Evolutionary conservation across 139 green algal species (phyloP).

Genomic region (Chlorella sp.): DNA sequence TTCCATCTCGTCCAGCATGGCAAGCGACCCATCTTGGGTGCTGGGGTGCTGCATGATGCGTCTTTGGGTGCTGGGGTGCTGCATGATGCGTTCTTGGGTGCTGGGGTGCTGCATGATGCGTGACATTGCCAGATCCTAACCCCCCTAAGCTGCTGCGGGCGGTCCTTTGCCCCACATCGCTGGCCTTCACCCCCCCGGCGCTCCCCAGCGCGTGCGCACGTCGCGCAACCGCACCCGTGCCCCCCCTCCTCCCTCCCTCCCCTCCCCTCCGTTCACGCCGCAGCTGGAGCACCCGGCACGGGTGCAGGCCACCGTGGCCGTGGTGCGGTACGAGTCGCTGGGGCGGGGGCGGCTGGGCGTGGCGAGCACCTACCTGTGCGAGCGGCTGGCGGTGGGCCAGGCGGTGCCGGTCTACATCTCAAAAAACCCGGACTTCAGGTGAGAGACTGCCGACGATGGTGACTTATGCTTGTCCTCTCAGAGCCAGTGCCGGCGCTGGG

Average conservation of each 20-base stretch:
- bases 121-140: no score
- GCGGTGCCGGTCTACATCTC: conserved; percentile 75
- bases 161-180: conserved; percentile 37
- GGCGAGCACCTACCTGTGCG: conserved; percentile 68
- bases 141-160: no score
- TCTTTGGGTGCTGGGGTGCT: no score
- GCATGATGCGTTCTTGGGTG: no score
- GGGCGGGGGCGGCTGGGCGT: conserved; percentile 67
- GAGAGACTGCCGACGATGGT: background rate
- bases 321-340: conserved; percentile 71
- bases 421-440: conserved; percentile 86
- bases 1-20: conserved; percentile 83
- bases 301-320: conserved; percentile 65
- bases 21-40: no score
- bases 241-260: background rate
- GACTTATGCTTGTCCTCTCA: no score
- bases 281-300: conserved; percentile 30
- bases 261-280: background rate
- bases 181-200: conserved; percentile 12
- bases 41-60: no score
- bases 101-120: no score
- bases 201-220: conserved; percentile 42
- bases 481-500: no score
- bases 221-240: background rate
- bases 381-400: conserved; percentile 51